Evolutionary conservation across 306 rosid genomes (phyloP).

Genomic region (Vigna trinervia): DNA sequence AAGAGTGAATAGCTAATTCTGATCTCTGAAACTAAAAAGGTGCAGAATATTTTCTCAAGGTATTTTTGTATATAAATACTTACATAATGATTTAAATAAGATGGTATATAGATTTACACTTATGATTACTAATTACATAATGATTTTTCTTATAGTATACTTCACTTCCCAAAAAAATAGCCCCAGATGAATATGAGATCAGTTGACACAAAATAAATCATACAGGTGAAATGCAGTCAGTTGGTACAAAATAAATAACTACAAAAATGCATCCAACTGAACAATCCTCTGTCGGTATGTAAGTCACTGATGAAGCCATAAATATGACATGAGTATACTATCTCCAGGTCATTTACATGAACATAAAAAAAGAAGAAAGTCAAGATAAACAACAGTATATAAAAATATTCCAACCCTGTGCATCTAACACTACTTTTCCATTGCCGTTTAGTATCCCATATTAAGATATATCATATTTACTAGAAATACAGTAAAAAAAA

Average conservation of each 20-base stretch:
- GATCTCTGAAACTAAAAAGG: background rate
- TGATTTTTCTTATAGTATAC: background rate
- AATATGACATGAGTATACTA: background rate
- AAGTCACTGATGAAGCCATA: background rate
- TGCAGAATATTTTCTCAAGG: too few relatives aligned
- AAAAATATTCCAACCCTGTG: too few relatives aligned
- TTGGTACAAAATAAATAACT: background rate
- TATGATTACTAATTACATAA: too few relatives aligned
- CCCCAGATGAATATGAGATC: too few relatives aligned
- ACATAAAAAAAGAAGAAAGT: background rate
- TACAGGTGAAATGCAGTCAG: background rate
- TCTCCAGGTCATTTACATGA: background rate
- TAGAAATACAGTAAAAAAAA: too few relatives aligned
- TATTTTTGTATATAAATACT: too few relatives aligned
- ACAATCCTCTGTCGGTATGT: background rate
- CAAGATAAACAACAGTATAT: background rate
- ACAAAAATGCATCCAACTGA: background rate
- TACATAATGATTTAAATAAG: too few relatives aligned
- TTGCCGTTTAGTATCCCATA: too few relatives aligned
- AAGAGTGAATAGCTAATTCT: conserved; percentile 2
- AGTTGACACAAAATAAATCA: too few relatives aligned
- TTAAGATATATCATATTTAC: too few relatives aligned
- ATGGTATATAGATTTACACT: too few relatives aligned
- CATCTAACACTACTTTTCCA: too few relatives aligned
- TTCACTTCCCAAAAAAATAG: background rate